Base-by-base conservation (phyloP, 441 rosid genomes). In the Monsonia emarginata region DNA sequence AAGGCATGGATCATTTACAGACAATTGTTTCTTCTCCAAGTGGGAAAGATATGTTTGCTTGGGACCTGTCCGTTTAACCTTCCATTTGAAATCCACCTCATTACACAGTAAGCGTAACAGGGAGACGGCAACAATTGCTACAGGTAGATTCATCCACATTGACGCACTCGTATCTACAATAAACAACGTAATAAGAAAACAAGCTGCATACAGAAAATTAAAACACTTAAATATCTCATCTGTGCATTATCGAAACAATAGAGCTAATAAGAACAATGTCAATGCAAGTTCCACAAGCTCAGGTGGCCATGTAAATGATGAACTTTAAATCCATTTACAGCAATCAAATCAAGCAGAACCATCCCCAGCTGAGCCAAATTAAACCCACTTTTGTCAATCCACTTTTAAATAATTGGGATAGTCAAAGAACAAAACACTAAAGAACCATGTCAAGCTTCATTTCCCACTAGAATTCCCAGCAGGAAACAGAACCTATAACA, bases 101-200 rank as follows among this genome's bases (percentile, higher is more conserved):
- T 74, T 85, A 68, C 63, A 66, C 58, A 91, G 64, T 59, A 91
- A 73, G 32, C 97, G 80, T 27, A 87, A 5, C 10, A 72, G 79
- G 6, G 80, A 78, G 56, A 82, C 85, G 63, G 82, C 34, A 46
- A 88, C 82, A 56, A 89, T 75, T 28, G 96, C 88, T 69, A 95
- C 77, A 9, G 99, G 99, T 38, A 91, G 74, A 80, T 95, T 95
- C 85, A 88, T 84, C 99, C 87, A 87, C 98, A 91, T 88, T 36
- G 95, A 89, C 40, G 85, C 80, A 75, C 99, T 95, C n/a, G 97
- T 87, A 86, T 91, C 99, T 95, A 86, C 74, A 80, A 68, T 38
- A 19, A 44, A 44, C 21, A 44, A 4, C 16, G 3, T 7, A 44
- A 44, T 0, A 44, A n/a, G 19, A 44, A 14, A 44, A 44, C 46